Percentiles rank a stretch among this genome's conserved stretches.
phyloP scores from a whole-genome alignment of 805 yeast genomes.

The Kluyveromyces dobzhanskii region DNA sequence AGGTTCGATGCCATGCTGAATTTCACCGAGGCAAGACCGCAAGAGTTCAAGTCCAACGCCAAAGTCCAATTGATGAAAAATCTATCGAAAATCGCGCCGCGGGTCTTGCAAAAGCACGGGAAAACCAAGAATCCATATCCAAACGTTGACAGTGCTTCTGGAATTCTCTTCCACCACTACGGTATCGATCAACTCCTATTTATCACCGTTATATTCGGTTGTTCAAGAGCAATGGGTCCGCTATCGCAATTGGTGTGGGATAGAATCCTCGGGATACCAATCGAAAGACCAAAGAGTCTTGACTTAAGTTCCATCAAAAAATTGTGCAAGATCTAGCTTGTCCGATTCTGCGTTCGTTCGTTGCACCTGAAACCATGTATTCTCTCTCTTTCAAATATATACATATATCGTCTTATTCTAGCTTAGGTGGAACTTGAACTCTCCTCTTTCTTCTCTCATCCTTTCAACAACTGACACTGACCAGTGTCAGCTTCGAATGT shows the following conservation, averaged over 20 bases:
- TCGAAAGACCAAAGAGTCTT: conserved; percentile 64
- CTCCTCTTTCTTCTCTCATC: no score
- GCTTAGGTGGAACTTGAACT: no score
- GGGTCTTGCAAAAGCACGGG: conserved; percentile 67
- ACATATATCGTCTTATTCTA: no score
- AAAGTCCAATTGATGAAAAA: conserved; percentile 64
- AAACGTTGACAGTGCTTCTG: conserved; percentile 74
- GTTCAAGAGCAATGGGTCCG: conserved; percentile 73
- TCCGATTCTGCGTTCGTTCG: no score
- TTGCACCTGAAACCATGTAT: no score
- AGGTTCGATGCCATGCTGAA: conserved; percentile 67
- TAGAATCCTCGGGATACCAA: conserved; percentile 67
- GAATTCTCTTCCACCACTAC: conserved; percentile 71
- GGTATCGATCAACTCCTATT: conserved; percentile 66
- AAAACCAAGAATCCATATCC: conserved; percentile 84
- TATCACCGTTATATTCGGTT: conserved; percentile 78
- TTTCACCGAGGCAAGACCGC: conserved; percentile 65
- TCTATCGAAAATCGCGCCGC: conserved; percentile 65
- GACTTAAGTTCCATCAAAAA: conserved; percentile 15
- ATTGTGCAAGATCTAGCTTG: background rate
- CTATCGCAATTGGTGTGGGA: conserved; percentile 74
- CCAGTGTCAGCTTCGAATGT: no score
- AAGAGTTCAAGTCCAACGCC: conserved; percentile 71
- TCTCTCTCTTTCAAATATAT: no score
- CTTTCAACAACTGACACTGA: no score